phyloP scores from a whole-genome alignment of 345 rosid species.

The Eucalyptus marginata region DNA sequence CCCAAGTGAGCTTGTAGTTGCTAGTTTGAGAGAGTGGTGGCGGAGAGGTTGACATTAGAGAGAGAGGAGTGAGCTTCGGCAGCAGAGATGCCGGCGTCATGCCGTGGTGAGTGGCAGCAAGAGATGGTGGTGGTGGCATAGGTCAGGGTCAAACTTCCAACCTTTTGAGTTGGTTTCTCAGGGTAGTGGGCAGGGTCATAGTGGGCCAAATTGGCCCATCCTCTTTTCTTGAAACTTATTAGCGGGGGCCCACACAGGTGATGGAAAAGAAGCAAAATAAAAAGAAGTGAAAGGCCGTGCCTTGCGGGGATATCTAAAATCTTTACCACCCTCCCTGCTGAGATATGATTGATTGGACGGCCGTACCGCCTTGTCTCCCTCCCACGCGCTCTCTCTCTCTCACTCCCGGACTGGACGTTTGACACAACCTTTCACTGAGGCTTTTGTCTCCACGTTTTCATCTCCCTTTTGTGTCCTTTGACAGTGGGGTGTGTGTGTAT shows the following conservation, averaged over 20 bases:
- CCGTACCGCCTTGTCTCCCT: neutral
- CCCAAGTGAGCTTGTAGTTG: neutral
- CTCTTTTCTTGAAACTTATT: neutral
- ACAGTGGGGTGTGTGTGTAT: neutral
- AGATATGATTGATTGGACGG: constrained; percentile 3
- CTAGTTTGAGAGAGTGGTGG: neutral
- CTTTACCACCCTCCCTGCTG: neutral
- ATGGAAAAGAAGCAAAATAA: neutral
- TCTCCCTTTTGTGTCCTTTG: neutral
- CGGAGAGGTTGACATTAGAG: neutral
- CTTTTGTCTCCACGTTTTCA: neutral
- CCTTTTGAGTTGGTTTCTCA: neutral
- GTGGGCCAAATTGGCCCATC: neutral
- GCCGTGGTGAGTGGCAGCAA: neutral
- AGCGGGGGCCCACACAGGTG: neutral
- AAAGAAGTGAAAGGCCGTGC: neutral
- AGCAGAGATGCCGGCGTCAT: neutral
- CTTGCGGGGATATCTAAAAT: neutral
- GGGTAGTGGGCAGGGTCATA: neutral
- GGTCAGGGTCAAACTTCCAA: neutral
- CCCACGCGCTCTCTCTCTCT: constrained; percentile 2
- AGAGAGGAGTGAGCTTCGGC: neutral
- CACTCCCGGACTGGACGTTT: neutral
- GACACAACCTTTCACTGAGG: constrained; percentile 4
- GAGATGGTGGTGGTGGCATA: neutral